Evolutionary conservation across 2,329 filamentous ascomycete genomes (phyloP).

Genomic region (Colletotrichum camelliae): DNA sequence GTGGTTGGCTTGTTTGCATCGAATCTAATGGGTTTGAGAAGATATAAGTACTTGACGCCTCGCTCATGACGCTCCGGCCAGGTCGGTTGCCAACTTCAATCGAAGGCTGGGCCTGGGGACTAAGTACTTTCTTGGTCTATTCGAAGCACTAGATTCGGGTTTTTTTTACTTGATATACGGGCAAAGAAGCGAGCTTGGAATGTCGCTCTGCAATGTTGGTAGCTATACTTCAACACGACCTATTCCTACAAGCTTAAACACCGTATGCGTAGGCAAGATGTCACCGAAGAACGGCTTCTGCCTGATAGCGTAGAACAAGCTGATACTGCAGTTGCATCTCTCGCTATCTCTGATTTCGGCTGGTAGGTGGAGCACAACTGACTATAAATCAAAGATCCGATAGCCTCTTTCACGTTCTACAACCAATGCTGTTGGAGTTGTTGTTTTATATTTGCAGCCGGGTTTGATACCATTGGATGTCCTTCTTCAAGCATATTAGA

Average conservation of each 20-base stretch:
- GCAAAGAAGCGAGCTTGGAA: background rate
- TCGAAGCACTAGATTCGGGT: no score
- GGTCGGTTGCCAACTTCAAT: no score
- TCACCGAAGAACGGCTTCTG: background rate
- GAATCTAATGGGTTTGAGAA: no score
- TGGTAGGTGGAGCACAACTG: rapidly evolving
- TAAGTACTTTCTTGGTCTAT: no score
- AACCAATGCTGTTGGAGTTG: background rate
- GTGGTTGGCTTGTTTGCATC: no score
- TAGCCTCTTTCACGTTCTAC: background rate
- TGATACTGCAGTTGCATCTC: rapidly evolving
- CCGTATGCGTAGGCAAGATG: no score
- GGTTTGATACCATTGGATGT: background rate
- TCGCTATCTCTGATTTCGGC: rapidly evolving
- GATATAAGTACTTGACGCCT: no score
- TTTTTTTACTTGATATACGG: no score
- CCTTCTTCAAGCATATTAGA: background rate
- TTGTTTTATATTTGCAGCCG: background rate
- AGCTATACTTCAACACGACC: background rate
- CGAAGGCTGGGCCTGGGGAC: no score
- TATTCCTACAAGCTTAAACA: background rate
- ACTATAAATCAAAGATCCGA: background rate
- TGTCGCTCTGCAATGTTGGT: background rate
- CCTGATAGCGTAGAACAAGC: background rate
- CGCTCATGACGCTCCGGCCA: no score